Conservation (phyloP, 169 alveolate genomes). For the Eimeria falciformis region DNA sequence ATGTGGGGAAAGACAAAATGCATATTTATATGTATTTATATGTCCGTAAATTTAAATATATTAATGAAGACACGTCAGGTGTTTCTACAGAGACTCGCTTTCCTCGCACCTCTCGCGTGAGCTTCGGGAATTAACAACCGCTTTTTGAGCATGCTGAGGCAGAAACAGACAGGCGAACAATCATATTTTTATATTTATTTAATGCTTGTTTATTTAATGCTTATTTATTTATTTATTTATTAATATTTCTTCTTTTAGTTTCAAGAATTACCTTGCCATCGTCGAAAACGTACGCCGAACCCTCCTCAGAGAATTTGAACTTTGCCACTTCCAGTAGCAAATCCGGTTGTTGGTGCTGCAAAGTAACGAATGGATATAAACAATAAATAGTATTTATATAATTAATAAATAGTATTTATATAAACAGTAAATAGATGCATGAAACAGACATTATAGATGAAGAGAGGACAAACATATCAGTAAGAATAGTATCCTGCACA, state of each 20-base stretch:
- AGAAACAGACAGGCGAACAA: background rate
- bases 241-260: background rate
- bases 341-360: conserved; percentile 63
- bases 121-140: background rate
- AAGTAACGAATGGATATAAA: background rate
- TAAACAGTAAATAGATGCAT: too few relatives aligned
- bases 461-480: too few relatives aligned
- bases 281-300: background rate
- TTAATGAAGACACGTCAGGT: too few relatives aligned
- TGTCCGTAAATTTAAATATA: too few relatives aligned
- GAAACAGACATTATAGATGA: too few relatives aligned
- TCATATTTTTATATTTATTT: too few relatives aligned
- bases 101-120: conserved; percentile 46
- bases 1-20: too few relatives aligned
- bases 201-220: background rate
- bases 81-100: too few relatives aligned
- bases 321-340: conserved; percentile 24
- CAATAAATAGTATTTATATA: too few relatives aligned
- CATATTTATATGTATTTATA: too few relatives aligned
- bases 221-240: background rate
- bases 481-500: too few relatives aligned
- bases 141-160: conserved; percentile 32
- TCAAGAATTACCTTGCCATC: conserved; percentile 29
- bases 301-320: conserved; percentile 48
- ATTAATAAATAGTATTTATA: too few relatives aligned